Evolutionary conservation across 805 yeast species (phyloP).

Genomic region (Kodamaea neixiangensis): DNA sequence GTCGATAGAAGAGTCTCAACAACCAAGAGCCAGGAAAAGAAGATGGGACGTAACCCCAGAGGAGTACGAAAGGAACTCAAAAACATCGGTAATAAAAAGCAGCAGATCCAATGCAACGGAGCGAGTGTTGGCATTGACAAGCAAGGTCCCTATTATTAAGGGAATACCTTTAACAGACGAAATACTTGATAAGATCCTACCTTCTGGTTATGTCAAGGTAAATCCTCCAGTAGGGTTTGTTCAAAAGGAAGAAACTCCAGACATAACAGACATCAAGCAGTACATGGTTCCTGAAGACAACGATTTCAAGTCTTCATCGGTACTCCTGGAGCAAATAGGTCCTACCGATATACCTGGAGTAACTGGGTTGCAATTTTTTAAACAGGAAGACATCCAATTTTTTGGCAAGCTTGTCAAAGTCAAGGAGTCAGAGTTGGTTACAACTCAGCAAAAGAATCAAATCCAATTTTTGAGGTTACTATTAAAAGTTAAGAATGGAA

Average conservation of each 20-base stretch:
- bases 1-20: conserved; percentile 13
- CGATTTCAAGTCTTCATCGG: conserved; percentile 21
- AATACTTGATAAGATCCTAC: conserved; percentile 50
- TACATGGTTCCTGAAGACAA: conserved; percentile 53
- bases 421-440: conserved; percentile 34
- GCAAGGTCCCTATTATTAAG: conserved; percentile 28
- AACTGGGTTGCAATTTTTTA: conserved; percentile 66
- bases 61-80: conserved; percentile 24
- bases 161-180: conserved; percentile 45
- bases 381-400: conserved; percentile 67
- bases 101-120: background rate
- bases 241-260: conserved; percentile 35
- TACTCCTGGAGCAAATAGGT: conserved; percentile 29
- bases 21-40: conserved; percentile 29
- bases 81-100: background rate
- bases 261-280: conserved; percentile 39
- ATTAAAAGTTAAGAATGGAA: conserved; percentile 76
- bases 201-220: conserved; percentile 50
- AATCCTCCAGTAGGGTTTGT: conserved; percentile 46
- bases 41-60: conserved; percentile 50
- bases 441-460: conserved; percentile 58
- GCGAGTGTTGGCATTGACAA: conserved; percentile 24
- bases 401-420: conserved; percentile 57
- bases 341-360: conserved; percentile 65
- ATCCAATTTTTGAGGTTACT: conserved; percentile 62